These are phyloP conservation scores for Phlegmacium glaucopus DNA, from an alignment of 768 basidiomycete genomes.

Conservation along the genomic window DNA sequence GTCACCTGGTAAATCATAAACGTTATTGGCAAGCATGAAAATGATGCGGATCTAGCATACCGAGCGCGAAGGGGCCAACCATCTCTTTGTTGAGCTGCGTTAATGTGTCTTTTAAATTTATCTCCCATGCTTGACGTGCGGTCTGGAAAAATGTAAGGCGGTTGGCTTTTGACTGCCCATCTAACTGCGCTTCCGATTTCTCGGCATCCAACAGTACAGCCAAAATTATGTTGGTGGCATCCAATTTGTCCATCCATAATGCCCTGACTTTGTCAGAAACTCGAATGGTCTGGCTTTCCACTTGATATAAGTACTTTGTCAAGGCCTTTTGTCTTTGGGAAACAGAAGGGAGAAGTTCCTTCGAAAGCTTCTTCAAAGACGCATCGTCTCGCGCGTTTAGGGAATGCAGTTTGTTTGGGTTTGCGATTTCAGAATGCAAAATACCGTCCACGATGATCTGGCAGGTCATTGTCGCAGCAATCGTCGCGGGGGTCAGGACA, in stretches of 20 bases:
- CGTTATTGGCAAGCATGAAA: neutral
- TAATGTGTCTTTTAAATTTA: slow-evolving; percentile 42
- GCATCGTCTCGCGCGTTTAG: slow-evolving; percentile 56
- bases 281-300: slow-evolving; percentile 41
- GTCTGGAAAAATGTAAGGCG: slow-evolving; percentile 49
- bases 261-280: slow-evolving; percentile 60
- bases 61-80: slow-evolving; percentile 61
- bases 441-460: slow-evolving; percentile 52
- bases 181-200: slow-evolving; percentile 35
- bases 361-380: slow-evolving; percentile 48
- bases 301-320: slow-evolving; percentile 46
- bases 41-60: slow-evolving; percentile 34
- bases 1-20: slow-evolving; percentile 51
- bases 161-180: slow-evolving; percentile 33
- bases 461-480: slow-evolving; percentile 58
- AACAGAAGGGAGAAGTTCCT: slow-evolving; percentile 38
- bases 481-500: slow-evolving; percentile 73
- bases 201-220: slow-evolving; percentile 45
- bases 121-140: slow-evolving; percentile 53
- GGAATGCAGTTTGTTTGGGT: slow-evolving; percentile 59
- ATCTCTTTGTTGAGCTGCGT: slow-evolving; percentile 51
- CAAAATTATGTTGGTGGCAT: slow-evolving; percentile 38
- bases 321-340: slow-evolving; percentile 48
- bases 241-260: slow-evolving; percentile 60
- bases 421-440: slow-evolving; percentile 58